These are phyloP conservation scores for Aphanomyces cochlioides DNA, from an alignment of 352 stramenopile species.

Conservation along the genomic window DNA sequence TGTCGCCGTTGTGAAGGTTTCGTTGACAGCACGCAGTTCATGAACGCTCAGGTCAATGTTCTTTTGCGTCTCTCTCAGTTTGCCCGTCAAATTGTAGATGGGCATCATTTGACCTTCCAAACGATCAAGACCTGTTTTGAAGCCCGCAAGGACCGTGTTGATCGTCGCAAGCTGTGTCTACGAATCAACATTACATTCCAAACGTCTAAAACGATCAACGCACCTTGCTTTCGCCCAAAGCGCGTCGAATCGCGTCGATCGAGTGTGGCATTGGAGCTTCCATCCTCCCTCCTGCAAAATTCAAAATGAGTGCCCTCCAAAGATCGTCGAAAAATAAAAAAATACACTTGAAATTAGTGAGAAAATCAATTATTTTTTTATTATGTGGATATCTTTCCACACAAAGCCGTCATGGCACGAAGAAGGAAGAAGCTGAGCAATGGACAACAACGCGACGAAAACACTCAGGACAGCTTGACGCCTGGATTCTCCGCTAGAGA, in stretches of 20 bases:
- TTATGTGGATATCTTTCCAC: too few relatives aligned
- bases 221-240: constrained; percentile 63
- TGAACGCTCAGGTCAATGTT: constrained; percentile 80
- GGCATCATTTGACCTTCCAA: constrained; percentile 72
- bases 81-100: constrained; percentile 81
- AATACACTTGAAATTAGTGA: too few relatives aligned
- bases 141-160: constrained; percentile 57
- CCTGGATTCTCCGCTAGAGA: too few relatives aligned
- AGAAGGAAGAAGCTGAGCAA: too few relatives aligned
- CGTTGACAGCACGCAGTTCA: constrained; percentile 61
- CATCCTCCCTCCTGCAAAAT: constrained; percentile 35
- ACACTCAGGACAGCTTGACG: too few relatives aligned
- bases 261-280: constrained; percentile 49
- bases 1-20: constrained; percentile 69
- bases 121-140: constrained; percentile 32
- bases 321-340: too few relatives aligned
- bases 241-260: constrained; percentile 57
- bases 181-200: background rate
- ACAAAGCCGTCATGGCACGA: too few relatives aligned
- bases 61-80: constrained; percentile 71
- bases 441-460: too few relatives aligned
- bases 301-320: too few relatives aligned
- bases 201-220: background rate
- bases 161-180: constrained; percentile 43
- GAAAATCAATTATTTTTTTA: too few relatives aligned